Evolutionary conservation across 108 stramenopile species (phyloP).

Genomic region (Nitzschia sp.): DNA sequence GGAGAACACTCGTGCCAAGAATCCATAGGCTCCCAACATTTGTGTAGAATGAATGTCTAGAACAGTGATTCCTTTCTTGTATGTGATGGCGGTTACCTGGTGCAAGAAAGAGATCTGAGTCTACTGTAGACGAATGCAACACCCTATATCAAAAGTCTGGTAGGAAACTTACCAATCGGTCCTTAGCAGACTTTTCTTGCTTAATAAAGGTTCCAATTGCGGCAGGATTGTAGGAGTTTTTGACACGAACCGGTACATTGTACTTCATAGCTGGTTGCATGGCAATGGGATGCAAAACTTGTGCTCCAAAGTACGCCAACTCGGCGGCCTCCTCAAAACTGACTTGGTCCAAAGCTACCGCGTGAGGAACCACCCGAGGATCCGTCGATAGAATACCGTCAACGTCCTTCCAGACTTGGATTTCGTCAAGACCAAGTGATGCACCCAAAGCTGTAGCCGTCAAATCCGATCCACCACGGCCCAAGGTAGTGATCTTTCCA

Average conservation of each 20-base stretch:
- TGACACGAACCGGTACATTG: constrained; percentile 92
- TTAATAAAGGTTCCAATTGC: constrained; percentile 90
- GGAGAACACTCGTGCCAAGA: constrained; percentile 88
- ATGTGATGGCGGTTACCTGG: constrained; percentile 95
- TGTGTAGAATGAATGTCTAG: constrained; percentile 91
- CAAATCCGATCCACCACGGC: constrained; percentile 94
- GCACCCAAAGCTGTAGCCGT: constrained; percentile 95
- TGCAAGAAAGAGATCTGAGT: constrained; percentile 2
- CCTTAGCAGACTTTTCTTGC: constrained; percentile 39
- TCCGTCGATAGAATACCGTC: constrained; percentile 97
- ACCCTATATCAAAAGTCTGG: not conserved
- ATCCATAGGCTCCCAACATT: constrained; percentile 98
- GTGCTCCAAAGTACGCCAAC: constrained; percentile 97
- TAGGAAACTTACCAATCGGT: constrained; percentile 45
- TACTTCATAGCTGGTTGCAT: constrained; percentile 90
- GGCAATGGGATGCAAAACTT: constrained; percentile 94
- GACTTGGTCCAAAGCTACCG: constrained; percentile 85
- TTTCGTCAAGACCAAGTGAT: constrained; percentile 80
- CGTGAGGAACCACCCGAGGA: constrained; percentile 86
- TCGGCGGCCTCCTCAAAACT: constrained; percentile 96
- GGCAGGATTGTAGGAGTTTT: constrained; percentile 96
- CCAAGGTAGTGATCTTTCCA: constrained; percentile 92
- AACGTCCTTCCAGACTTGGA: constrained; percentile 99
- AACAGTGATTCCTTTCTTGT: constrained; percentile 84
- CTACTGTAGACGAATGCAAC: not conserved